Percentiles rank a stretch among this genome's conserved stretches.
phyloP scores from a whole-genome alignment of 441 rosid genomes.

The Flueggea neowawraea region DNA sequence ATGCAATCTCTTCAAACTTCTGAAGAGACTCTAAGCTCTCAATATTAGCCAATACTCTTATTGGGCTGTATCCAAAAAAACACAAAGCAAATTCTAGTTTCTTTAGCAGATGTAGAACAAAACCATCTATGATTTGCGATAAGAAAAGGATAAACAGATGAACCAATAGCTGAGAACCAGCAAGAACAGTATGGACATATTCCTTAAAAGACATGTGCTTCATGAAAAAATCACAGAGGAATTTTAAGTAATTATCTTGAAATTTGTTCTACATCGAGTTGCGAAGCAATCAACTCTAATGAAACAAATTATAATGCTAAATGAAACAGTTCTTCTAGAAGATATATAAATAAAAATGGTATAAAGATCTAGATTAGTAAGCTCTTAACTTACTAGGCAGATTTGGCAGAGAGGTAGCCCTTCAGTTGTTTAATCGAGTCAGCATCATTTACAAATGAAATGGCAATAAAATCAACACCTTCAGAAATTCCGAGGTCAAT shows the following conservation, averaged over 20 bases:
- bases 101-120: too few relatives aligned
- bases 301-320: too few relatives aligned
- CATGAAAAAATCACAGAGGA: too few relatives aligned
- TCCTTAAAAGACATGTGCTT: too few relatives aligned
- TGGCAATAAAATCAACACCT: slow-evolving; percentile 95
- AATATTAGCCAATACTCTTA: slow-evolving; percentile 90
- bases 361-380: too few relatives aligned
- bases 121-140: too few relatives aligned
- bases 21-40: slow-evolving; percentile 90
- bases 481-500: slow-evolving; percentile 95
- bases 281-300: too few relatives aligned
- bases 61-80: slow-evolving; percentile 49
- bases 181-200: too few relatives aligned
- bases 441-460: slow-evolving; percentile 97
- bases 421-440: slow-evolving; percentile 95
- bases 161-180: too few relatives aligned
- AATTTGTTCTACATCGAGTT: too few relatives aligned
- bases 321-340: slow-evolving; percentile 25
- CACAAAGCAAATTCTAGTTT: neutral
- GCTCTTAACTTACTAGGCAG: slow-evolving; percentile 56
- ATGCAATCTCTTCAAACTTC: slow-evolving; percentile 87
- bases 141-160: too few relatives aligned
- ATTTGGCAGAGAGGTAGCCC: slow-evolving; percentile 88
- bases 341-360: neutral
- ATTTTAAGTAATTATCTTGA: too few relatives aligned